These are phyloP conservation scores for Rhizopogon roseolus DNA, from an alignment of 768 basidiomycete species.

Conservation along the genomic window DNA sequence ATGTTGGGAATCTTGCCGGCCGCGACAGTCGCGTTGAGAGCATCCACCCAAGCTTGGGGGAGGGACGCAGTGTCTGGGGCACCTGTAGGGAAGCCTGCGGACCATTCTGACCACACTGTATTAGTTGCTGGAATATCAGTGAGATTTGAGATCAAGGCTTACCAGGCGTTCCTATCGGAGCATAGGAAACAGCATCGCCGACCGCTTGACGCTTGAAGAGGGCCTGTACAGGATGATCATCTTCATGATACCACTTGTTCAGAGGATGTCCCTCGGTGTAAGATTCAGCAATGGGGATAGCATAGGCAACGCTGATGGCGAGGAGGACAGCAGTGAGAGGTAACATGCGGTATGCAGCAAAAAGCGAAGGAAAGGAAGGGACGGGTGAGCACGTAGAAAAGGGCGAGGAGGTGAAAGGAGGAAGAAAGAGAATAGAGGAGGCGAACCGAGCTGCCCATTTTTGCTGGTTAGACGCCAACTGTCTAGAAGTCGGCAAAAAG, in stretches of 20 bases:
- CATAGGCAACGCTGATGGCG: slow-evolving; percentile 16
- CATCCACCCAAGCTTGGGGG: slow-evolving; percentile 69
- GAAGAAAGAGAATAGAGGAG: slow-evolving; percentile 14
- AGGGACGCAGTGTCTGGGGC: slow-evolving; percentile 46
- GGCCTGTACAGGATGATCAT: slow-evolving; percentile 52
- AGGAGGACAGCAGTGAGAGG: slow-evolving; percentile 21
- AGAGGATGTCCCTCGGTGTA: slow-evolving; percentile 15
- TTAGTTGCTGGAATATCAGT: slow-evolving; percentile 1
- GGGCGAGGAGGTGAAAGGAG: slow-evolving; percentile 37
- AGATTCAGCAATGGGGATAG: slow-evolving; percentile 10
- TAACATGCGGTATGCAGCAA: slow-evolving; percentile 17
- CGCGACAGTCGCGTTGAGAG: slow-evolving; percentile 59
- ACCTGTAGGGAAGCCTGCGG: slow-evolving; percentile 50
- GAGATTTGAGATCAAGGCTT: slow-evolving; percentile 8
- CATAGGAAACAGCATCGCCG: slow-evolving; percentile 44
- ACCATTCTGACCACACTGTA: slow-evolving; percentile 46
- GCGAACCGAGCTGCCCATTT: slow-evolving; percentile 12
- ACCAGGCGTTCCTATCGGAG: slow-evolving; percentile 60
- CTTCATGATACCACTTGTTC: slow-evolving; percentile 55
- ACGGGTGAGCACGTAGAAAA: slow-evolving; percentile 8
- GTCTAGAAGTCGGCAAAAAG: no score
- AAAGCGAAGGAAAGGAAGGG: not conserved
- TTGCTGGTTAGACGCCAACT: slow-evolving; percentile 10
- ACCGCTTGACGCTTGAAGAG: slow-evolving; percentile 54
- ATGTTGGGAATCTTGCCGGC: slow-evolving; percentile 74